A percentile compares a stretch with the other conserved stretches of the same genome.
phyloP scores from a whole-genome alignment of 768 basidiomycete species.

The Nevesoporus exiguus region DNA sequence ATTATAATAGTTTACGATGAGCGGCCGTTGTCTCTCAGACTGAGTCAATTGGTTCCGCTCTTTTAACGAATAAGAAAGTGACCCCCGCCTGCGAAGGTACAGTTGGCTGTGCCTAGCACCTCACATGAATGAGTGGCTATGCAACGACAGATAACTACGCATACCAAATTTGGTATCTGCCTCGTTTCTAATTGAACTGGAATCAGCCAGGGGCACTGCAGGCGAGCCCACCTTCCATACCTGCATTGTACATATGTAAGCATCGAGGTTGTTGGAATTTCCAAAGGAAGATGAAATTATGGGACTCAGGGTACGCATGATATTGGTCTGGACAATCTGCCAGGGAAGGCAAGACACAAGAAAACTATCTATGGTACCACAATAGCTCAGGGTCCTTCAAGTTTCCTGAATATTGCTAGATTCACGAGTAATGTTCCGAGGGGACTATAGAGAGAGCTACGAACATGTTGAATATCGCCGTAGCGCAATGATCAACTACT shows the following conservation, averaged over 20 bases:
- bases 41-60: not conserved
- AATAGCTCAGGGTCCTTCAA: not conserved
- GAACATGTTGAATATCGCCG: slow-evolving; percentile 11
- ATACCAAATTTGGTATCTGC: slow-evolving; percentile 27
- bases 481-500: slow-evolving; percentile 31
- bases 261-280: not conserved
- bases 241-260: not conserved
- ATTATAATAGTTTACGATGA: not conserved
- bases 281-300: not conserved
- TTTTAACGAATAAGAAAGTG: not conserved
- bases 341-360: not conserved
- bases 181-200: not conserved
- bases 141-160: not conserved
- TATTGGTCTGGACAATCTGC: not conserved
- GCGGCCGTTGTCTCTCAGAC: not conserved
- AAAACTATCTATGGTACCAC: not conserved
- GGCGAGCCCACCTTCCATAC: not conserved
- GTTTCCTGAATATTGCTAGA: not conserved
- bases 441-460: not conserved
- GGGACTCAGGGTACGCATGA: not conserved
- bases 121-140: not conserved
- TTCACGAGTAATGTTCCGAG: not conserved
- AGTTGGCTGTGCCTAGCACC: not conserved
- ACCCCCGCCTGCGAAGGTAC: not conserved
- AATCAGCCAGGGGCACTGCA: not conserved